Percentiles rank a stretch among this genome's conserved stretches.
These are phyloP conservation scores for Podila minutissima DNA, from an alignment of 192 early-diverging fungal genomes.

Conservation along the genomic window DNA sequence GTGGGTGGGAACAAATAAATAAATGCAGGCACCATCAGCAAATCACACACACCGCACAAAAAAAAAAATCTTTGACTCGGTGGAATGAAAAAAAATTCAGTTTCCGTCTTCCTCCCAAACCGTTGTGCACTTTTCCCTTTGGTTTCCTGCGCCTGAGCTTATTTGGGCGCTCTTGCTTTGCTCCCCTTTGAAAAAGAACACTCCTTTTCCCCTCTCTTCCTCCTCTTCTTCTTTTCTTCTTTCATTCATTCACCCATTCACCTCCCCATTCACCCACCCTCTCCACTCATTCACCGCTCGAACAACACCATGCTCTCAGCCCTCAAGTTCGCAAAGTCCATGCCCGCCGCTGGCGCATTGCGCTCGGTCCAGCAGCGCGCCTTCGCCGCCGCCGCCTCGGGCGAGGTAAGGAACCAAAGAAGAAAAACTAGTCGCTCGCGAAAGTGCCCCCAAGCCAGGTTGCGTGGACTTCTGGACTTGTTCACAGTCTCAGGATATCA, in stretches of 20 bases:
- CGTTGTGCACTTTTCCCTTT: slow-evolving; percentile 1
- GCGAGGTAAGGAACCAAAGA: slow-evolving; percentile 25
- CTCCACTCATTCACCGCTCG: slow-evolving; percentile 10
- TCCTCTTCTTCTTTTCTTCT: not conserved
- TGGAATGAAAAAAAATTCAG: slow-evolving; percentile 9
- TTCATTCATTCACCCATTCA: slow-evolving; percentile 5
- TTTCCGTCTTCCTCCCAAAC: not conserved
- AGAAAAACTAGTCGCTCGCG: not conserved
- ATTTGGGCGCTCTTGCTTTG: not conserved
- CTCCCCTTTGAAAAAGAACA: not conserved
- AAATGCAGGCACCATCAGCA: not conserved
- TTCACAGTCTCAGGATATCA: not conserved
- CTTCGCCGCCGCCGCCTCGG: slow-evolving; percentile 39
- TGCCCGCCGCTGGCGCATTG: slow-evolving; percentile 13
- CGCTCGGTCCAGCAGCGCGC: slow-evolving; percentile 42
- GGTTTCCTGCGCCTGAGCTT: not conserved
- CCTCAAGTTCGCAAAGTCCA: slow-evolving; percentile 30
- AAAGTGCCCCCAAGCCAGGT: not conserved
- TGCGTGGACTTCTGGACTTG: not conserved
- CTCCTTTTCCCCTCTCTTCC: not conserved
- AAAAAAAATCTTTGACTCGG: slow-evolving; percentile 44
- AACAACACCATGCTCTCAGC: slow-evolving; percentile 16
- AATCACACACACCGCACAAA: not conserved
- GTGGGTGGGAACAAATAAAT: not conserved
- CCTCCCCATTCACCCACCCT: slow-evolving; percentile 14